A percentile compares a stretch with the other conserved stretches of the same genome.
These are phyloP conservation scores for Saraca asoca DNA, from an alignment of 331 rosid genomes.

Conservation along the genomic window DNA sequence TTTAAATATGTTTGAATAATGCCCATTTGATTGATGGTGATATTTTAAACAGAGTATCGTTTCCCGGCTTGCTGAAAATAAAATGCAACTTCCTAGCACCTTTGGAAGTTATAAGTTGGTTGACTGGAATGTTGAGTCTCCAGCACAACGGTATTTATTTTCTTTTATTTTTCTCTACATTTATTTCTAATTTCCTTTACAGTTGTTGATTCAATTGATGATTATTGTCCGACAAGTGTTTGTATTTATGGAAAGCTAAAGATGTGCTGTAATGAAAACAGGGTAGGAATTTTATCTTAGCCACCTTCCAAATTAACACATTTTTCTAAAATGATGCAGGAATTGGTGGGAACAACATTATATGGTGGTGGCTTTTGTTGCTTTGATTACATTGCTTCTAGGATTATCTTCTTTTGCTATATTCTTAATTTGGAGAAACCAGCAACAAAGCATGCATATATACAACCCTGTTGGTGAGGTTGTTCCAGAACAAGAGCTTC, in stretches of 20 bases:
- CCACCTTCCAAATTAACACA: no score
- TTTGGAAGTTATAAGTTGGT: slow-evolving; percentile 70
- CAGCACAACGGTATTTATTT: slow-evolving; percentile 53
- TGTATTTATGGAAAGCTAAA: no score
- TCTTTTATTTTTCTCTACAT: background rate
- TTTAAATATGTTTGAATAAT: slow-evolving; percentile 26
- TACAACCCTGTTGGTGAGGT: slow-evolving; percentile 72
- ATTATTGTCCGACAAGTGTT: no score
- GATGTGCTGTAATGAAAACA: no score
- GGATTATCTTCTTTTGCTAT: slow-evolving; percentile 55
- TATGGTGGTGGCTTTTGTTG: slow-evolving; percentile 43
- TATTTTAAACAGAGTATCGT: slow-evolving; percentile 60
- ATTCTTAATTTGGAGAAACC: slow-evolving; percentile 66
- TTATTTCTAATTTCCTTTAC: background rate
- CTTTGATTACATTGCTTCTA: slow-evolving; percentile 49
- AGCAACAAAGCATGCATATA: slow-evolving; percentile 46
- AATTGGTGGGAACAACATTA: slow-evolving; percentile 62
- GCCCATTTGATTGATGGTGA: slow-evolving; percentile 38
- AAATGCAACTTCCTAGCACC: slow-evolving; percentile 62
- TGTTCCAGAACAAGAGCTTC: slow-evolving; percentile 88
- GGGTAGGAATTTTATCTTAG: no score
- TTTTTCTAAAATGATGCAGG: slow-evolving; percentile 54
- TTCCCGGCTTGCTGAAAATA: slow-evolving; percentile 65
- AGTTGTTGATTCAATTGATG: no score
- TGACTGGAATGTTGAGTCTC: slow-evolving; percentile 63